These are phyloP conservation scores for Spiraea crenata DNA, from an alignment of 331 rosid genomes.

Conservation along the genomic window DNA sequence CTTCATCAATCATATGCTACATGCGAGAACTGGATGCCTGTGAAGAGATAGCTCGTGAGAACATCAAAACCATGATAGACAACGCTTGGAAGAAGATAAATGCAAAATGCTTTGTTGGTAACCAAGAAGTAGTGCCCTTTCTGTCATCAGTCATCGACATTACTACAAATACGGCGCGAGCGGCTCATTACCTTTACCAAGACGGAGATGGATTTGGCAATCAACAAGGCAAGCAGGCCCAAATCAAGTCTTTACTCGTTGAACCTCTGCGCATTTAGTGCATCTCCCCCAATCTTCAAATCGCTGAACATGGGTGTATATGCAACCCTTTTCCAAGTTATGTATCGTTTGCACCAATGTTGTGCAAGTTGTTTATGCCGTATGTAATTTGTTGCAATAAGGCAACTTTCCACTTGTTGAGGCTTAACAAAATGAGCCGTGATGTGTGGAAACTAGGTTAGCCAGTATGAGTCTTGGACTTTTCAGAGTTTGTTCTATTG, in stretches of 20 bases:
- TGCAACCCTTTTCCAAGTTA: too few relatives aligned
- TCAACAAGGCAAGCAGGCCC: slow-evolving; percentile 32
- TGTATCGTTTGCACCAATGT: too few relatives aligned
- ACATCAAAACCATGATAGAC: slow-evolving; percentile 34
- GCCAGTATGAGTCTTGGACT: too few relatives aligned
- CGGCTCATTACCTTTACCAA: slow-evolving; percentile 48
- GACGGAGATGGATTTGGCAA: slow-evolving; percentile 58
- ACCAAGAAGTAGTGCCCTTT: not conserved
- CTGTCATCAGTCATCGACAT: slow-evolving; percentile 35
- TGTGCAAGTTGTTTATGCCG: too few relatives aligned
- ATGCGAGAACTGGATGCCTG: slow-evolving; percentile 42
- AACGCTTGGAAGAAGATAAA: slow-evolving; percentile 55
- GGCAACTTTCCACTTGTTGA: too few relatives aligned
- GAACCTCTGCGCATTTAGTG: slow-evolving; percentile 26
- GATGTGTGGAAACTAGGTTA: too few relatives aligned
- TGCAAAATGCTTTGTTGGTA: slow-evolving; percentile 2
- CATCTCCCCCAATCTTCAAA: too few relatives aligned
- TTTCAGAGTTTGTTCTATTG: too few relatives aligned
- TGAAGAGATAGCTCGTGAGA: slow-evolving; percentile 47
- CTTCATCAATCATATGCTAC: slow-evolving; percentile 52
- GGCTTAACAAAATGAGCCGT: too few relatives aligned
- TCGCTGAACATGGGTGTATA: too few relatives aligned
- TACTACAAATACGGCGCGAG: slow-evolving; percentile 46
- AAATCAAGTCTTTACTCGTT: slow-evolving; percentile 40
- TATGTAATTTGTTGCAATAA: too few relatives aligned